Evolutionary conservation across 2,329 filamentous ascomycete genomes (phyloP).

Genomic region (Aspergillus versicolor): DNA sequence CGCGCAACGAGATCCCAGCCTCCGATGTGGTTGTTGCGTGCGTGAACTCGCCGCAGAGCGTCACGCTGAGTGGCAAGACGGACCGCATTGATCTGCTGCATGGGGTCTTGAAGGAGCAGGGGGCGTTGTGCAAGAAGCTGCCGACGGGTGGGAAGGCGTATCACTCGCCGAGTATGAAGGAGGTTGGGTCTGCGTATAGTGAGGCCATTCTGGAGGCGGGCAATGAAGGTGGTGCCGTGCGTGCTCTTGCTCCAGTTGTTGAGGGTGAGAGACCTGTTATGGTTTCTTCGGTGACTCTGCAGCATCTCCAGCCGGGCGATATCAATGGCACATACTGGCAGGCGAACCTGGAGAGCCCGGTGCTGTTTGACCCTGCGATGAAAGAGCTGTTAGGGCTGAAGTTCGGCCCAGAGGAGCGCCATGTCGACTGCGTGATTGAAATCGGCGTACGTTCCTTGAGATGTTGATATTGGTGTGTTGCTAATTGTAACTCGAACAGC

Average conservation of each 20-base stretch:
- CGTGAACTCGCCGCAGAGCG: slow-evolving; percentile 41
- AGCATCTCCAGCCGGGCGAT: not conserved
- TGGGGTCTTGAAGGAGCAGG: slow-evolving; percentile 21
- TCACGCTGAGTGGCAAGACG: slow-evolving; percentile 48
- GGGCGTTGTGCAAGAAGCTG: slow-evolving; percentile 41
- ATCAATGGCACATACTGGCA: not conserved
- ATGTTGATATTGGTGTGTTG: too few species aligned
- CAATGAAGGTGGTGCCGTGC: not conserved
- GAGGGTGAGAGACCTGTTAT: not conserved
- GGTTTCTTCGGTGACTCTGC: not conserved
- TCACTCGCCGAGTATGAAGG: slow-evolving; percentile 34
- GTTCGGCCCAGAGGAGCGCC: not conserved
- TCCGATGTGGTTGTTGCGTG: slow-evolving; percentile 34
- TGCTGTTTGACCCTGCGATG: not conserved
- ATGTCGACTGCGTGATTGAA: not conserved
- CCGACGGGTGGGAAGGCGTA: slow-evolving; percentile 44
- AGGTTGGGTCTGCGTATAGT: not conserved
- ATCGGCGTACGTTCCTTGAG: not conserved
- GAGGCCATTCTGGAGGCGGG: not conserved
- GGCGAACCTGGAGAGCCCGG: not conserved
- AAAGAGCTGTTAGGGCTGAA: not conserved
- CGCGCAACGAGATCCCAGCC: not conserved
- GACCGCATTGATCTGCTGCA: slow-evolving; percentile 34
- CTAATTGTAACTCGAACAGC: not conserved
- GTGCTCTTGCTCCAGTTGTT: not conserved